Conservation (phyloP, 106 monocot species). For the Acorus gramineus region DNA sequence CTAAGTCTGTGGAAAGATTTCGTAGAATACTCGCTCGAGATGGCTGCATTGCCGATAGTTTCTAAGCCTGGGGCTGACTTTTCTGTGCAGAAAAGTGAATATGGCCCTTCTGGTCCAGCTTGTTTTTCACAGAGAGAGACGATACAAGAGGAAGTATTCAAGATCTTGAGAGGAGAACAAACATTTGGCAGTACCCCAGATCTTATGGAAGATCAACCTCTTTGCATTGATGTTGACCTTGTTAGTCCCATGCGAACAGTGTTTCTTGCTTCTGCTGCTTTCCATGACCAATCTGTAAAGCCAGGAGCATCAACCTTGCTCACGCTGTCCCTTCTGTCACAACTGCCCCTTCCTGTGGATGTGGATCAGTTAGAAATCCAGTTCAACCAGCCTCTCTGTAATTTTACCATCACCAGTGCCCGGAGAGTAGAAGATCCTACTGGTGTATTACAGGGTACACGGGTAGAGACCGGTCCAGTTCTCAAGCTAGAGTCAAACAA, state of each 20-base stretch:
- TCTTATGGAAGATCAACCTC: slow-evolving; percentile 28
- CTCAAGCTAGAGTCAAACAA: slow-evolving; percentile 52
- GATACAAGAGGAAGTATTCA: slow-evolving; percentile 64
- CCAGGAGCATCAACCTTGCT: slow-evolving; percentile 44
- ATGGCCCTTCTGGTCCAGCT: slow-evolving; percentile 49
- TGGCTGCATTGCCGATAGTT: slow-evolving; percentile 82
- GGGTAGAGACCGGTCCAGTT: slow-evolving; percentile 27
- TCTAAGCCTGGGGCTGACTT: slow-evolving; percentile 11
- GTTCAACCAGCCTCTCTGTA: slow-evolving; percentile 76
- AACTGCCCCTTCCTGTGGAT: slow-evolving; percentile 60
- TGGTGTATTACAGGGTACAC: slow-evolving; percentile 11
- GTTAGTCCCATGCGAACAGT: slow-evolving; percentile 73
- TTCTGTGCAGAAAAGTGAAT: slow-evolving; percentile 15
- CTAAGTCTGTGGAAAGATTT: slow-evolving; percentile 56
- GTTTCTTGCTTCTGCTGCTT: slow-evolving; percentile 68
- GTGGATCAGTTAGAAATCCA: slow-evolving; percentile 66
- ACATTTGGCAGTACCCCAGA: slow-evolving; percentile 1
- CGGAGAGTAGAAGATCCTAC: slow-evolving; percentile 11
- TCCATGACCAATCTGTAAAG: slow-evolving; percentile 81
- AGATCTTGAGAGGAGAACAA: slow-evolving; percentile 23
- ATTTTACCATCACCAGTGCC: slow-evolving; percentile 35
- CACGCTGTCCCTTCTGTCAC: slow-evolving; percentile 72
- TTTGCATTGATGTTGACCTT: slow-evolving; percentile 62
- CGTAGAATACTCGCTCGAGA: slow-evolving; percentile 72
- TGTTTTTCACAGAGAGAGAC: slow-evolving; percentile 51